Evolutionary conservation across 345 rosid genomes (phyloP).

Genomic region (Eucalyptus regnans): DNA sequence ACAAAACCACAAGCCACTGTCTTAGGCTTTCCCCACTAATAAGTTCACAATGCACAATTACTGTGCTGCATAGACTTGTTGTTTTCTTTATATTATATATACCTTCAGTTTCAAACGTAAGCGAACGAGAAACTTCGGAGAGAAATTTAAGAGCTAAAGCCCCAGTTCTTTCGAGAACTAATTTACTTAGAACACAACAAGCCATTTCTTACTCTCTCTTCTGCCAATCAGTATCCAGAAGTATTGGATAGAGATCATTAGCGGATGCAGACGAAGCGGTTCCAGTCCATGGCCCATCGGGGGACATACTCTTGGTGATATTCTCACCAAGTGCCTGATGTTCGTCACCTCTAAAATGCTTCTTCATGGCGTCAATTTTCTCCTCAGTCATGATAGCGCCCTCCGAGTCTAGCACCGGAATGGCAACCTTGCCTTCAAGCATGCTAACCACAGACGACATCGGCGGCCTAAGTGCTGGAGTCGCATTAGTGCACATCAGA

Average conservation of each 20-base stretch:
- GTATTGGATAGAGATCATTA: conserved; percentile 5
- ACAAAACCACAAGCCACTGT: not conserved
- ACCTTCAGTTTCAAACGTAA: not conserved
- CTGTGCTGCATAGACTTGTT: not conserved
- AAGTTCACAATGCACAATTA: not conserved
- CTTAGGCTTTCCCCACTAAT: not conserved
- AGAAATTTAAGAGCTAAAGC: no score
- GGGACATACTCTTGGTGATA: not conserved
- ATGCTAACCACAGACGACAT: conserved; percentile 15
- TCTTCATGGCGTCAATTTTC: conserved; percentile 15
- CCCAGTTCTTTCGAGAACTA: no score
- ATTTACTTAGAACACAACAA: no score
- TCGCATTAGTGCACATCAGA: not conserved
- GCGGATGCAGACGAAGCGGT: conserved; percentile 10
- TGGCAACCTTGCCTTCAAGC: conserved; percentile 1
- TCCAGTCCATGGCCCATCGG: conserved; percentile 2
- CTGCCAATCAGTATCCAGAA: not conserved
- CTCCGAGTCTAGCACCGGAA: not conserved
- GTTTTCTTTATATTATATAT: no score
- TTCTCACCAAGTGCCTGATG: not conserved
- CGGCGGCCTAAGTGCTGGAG: not conserved
- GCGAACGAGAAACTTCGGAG: no score
- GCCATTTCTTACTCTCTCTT: not conserved
- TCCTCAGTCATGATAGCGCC: not conserved
- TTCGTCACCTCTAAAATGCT: conserved; percentile 1